phyloP scores from a whole-genome alignment of 1,139 yeast genomes.

The Saccharomyces uvarum region DNA sequence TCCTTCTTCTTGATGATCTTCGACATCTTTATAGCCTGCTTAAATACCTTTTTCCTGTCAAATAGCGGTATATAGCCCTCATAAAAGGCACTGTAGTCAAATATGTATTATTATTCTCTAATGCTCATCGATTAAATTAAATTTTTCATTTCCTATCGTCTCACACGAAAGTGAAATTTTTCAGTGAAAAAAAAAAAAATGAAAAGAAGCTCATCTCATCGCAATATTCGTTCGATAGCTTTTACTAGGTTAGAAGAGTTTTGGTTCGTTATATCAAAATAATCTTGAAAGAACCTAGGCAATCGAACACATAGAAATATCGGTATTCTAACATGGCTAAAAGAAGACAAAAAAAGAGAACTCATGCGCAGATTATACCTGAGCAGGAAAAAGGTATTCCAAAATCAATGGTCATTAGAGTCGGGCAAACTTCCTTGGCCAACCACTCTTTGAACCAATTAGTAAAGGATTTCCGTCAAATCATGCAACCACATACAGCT shows the following conservation, averaged over 20 bases:
- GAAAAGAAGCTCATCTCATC: conserved; percentile 9
- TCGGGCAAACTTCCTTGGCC: conserved; percentile 63
- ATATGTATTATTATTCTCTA: background rate
- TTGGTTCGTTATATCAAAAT: background rate
- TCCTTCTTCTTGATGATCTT: conserved; percentile 23
- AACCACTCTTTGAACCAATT: conserved; percentile 78
- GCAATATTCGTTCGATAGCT: background rate
- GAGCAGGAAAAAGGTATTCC: conserved; percentile 70
- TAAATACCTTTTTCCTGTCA: background rate
- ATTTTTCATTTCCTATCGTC: background rate
- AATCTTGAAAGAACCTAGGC: background rate
- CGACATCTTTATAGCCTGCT: conserved; percentile 7
- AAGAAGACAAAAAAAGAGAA: conserved; percentile 5
- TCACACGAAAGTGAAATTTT: conserved; percentile 4
- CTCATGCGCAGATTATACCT: conserved; percentile 61
- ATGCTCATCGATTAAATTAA: background rate
- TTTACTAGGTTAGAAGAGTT: background rate
- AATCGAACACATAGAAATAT: background rate
- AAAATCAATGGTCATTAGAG: conserved; percentile 83
- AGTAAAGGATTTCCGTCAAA: conserved; percentile 76
- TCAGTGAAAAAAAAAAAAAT: conserved; percentile 1
- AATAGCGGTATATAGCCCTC: background rate
- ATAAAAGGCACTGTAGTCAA: background rate
- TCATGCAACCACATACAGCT: conserved; percentile 97
- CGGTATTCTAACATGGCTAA: conserved; percentile 1